phyloP scores from a whole-genome alignment of 169 alveolate species.

The Pseudocohnilembus persalinus region DNA sequence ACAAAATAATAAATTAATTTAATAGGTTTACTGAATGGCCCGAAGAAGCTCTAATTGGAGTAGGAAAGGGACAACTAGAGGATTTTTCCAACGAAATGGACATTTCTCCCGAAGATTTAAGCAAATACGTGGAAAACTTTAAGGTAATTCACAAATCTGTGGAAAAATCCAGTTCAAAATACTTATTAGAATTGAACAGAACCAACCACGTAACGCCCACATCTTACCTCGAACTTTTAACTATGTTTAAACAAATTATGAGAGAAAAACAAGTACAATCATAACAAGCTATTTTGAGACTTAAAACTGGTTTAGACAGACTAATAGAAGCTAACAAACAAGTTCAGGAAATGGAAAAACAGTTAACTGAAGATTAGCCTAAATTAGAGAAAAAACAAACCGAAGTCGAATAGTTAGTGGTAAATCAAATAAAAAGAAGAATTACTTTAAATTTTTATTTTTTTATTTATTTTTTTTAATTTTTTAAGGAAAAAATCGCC shows the following conservation, averaged over 20 bases:
- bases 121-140: conserved; percentile 79
- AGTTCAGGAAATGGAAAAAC: conserved; percentile 57
- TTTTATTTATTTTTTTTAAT: too few relatives aligned
- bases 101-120: conserved; percentile 45
- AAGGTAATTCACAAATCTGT: conserved; percentile 90
- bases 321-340: conserved; percentile 77
- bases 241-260: conserved; percentile 58
- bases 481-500: conserved; percentile 62
- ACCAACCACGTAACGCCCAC: conserved; percentile 81
- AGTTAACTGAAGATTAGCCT: conserved; percentile 77
- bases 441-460: too few relatives aligned
- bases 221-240: conserved; percentile 76
- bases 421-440: too few relatives aligned
- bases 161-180: conserved; percentile 78
- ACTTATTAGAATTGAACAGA: conserved; percentile 77
- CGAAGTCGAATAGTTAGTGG: conserved; percentile 80
- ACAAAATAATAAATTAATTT: too few relatives aligned
- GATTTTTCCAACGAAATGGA: conserved; percentile 51
- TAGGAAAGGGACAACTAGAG: conserved; percentile 65
- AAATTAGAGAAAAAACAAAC: conserved; percentile 82
- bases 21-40: conserved; percentile 86
- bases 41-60: conserved; percentile 80
- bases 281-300: conserved; percentile 58
- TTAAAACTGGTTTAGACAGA: conserved; percentile 77
- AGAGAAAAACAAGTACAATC: conserved; percentile 58